Base-by-base conservation (phyloP, 805 yeast genomes). In the Zygoascus tannicola region DNA sequence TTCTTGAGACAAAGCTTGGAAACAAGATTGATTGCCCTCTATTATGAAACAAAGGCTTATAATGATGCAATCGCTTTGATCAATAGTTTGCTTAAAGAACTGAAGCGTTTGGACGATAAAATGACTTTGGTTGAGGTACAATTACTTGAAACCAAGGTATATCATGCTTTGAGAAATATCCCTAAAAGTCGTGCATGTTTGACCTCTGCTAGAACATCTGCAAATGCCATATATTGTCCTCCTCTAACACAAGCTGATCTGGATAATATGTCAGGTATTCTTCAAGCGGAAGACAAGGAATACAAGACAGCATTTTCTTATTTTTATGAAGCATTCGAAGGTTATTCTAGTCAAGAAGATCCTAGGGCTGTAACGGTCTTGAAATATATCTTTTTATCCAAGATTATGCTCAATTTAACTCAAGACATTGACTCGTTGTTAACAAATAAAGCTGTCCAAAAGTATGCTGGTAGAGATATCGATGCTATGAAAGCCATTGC, bases 401-500 rank as follows among this genome's bases (percentile, higher is more conserved):
- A 92, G 67, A 84, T 92, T 59, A 92, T 92, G 98, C 69, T 86
- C 55, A 86, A 85, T 57, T 67, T 81, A 56, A 75, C 85, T 38
- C 92, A 83, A 56, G 98, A 92, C 56, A 84, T 88, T 36, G 85
- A 83, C 55, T 74, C 76, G 52, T 76, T 92, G 41, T 69, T 92
- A 56, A 72, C 73, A 50, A 81, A 84, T 62, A 90, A 92, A 64
- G 71, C 76, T 41, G 80, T 80, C 3, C 70, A 72, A 46, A 83
- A 85, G 60, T 84, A 79, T 59, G 80, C 83, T 49, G 84, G 90
- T 12, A 78, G 77, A 45, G 94, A 85, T 43, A 82, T 92, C 49
- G 97, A 92, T 56, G 96, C 97, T 15, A 88, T 92, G 95, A 85
- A 81, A 62, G 83, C 95, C 2, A 85, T 92, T 50, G 83, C 97